A percentile compares a stretch with the other conserved stretches of the same genome.
These are phyloP conservation scores for Haematococcus sp. DNA, from an alignment of 139 green algal genomes.

Conservation along the genomic window DNA sequence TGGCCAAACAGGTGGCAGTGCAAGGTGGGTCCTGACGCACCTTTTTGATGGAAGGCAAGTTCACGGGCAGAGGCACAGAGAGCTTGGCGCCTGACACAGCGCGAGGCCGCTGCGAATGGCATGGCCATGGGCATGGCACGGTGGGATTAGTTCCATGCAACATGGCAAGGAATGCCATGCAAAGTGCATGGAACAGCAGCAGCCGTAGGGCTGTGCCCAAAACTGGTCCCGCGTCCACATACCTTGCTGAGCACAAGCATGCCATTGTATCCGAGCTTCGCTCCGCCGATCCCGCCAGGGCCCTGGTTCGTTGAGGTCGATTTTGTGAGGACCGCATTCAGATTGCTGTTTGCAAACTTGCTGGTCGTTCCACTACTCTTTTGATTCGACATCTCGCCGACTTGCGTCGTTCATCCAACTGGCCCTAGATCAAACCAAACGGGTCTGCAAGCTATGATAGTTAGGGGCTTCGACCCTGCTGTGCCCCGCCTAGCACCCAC, in stretches of 20 bases:
- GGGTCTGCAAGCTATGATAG: no score
- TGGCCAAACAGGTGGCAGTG: not conserved
- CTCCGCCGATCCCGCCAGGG: constrained; percentile 2
- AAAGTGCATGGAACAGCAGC: not conserved
- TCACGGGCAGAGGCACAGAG: constrained; percentile 75
- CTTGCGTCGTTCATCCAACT: not conserved
- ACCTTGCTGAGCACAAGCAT: constrained; percentile 52
- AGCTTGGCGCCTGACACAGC: constrained; percentile 57
- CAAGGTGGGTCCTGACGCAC: constrained; percentile 21
- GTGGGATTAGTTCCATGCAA: not conserved
- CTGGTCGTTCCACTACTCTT: constrained; percentile 19
- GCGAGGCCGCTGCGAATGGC: constrained; percentile 41
- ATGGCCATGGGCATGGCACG: not conserved
- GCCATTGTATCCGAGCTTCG: constrained; percentile 29
- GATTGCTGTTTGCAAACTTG: constrained; percentile 55
- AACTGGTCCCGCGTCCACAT: not conserved
- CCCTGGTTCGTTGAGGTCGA: not conserved
- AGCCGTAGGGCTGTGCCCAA: not conserved
- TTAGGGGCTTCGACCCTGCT: no score
- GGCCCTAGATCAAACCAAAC: no score
- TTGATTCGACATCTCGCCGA: not conserved
- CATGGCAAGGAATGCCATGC: not conserved
- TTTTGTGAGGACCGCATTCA: constrained; percentile 45
- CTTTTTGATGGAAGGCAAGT: constrained; percentile 81
- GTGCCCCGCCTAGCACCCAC: no score